Percentiles rank a stretch among this genome's conserved stretches.
Conservation (phyloP, 495 filamentous ascomycete genomes). For the Podospora sp. region DNA sequence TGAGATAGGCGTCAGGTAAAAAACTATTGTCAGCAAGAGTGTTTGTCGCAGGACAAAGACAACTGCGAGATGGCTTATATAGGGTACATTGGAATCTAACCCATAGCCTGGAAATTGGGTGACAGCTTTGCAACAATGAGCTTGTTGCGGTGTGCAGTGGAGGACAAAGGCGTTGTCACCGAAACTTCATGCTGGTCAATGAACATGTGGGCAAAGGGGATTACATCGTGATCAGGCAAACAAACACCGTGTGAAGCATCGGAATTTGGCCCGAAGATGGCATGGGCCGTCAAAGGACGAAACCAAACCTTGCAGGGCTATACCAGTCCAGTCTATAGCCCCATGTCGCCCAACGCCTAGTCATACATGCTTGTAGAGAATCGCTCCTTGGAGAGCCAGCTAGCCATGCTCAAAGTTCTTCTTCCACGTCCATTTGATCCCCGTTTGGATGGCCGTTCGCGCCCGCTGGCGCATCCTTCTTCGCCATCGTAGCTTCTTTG, state of each 20-base stretch:
- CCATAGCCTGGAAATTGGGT: background rate
- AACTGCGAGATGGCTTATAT: background rate
- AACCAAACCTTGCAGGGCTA: background rate
- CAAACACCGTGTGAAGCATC: background rate
- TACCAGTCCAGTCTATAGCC: constrained; percentile 16
- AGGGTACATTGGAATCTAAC: background rate
- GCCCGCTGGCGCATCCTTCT: constrained; percentile 48
- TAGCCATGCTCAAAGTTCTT: constrained; percentile 39
- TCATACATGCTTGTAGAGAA: constrained; percentile 33
- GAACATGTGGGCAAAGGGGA: background rate
- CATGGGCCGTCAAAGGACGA: background rate
- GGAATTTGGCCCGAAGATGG: background rate
- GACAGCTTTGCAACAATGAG: background rate
- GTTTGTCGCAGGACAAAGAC: background rate
- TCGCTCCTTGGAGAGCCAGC: background rate
- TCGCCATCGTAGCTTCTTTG: constrained; percentile 80
- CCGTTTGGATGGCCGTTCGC: constrained; percentile 60
- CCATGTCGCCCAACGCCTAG: constrained; percentile 35
- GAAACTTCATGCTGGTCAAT: background rate
- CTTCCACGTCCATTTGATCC: constrained; percentile 57
- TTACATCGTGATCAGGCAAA: background rate
- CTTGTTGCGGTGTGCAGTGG: background rate
- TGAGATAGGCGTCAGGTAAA: background rate
- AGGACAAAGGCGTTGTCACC: background rate
- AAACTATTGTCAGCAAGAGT: background rate